phyloP scores from a whole-genome alignment of 2,329 filamentous ascomycete species.

The Fragosphaeria purpurea region DNA sequence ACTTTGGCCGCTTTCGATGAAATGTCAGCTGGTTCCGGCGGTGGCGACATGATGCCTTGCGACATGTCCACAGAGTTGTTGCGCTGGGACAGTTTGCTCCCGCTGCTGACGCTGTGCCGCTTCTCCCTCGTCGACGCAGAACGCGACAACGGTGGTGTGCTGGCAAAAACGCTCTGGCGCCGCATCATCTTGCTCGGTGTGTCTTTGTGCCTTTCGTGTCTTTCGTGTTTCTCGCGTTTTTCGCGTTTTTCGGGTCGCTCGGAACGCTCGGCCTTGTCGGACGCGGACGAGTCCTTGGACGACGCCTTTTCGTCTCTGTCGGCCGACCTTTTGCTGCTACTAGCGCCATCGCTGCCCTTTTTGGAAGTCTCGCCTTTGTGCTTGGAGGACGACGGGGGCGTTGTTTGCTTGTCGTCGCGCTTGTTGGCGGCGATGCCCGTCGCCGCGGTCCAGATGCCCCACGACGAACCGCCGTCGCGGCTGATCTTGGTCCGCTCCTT shows the following conservation, averaged over 20 bases:
- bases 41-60: slow-evolving; percentile 58
- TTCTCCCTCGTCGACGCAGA: slow-evolving; percentile 60
- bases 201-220: slow-evolving; percentile 21
- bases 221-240: no score
- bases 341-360: slow-evolving; percentile 27
- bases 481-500: slow-evolving; percentile 71
- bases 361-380: slow-evolving; percentile 52
- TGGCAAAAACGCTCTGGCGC: slow-evolving; percentile 57
- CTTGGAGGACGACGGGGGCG: slow-evolving; percentile 38
- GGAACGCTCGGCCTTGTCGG: slow-evolving; percentile 48
- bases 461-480: slow-evolving; percentile 58
- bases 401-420: slow-evolving; percentile 42
- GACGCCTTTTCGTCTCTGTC: slow-evolving; percentile 54
- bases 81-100: slow-evolving; percentile 48
- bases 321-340: slow-evolving; percentile 35
- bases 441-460: slow-evolving; percentile 59
- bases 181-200: slow-evolving; percentile 43
- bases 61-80: slow-evolving; percentile 58
- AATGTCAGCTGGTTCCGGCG: slow-evolving; percentile 58
- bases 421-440: slow-evolving; percentile 12
- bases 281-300: slow-evolving; percentile 34
- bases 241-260: slow-evolving; percentile 24
- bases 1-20: slow-evolving; percentile 70
- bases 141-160: slow-evolving; percentile 55
- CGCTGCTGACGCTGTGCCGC: slow-evolving; percentile 43